Evolutionary conservation across 2,329 filamentous ascomycete genomes (phyloP).

Genomic region (Trichoderma cornu-damae): DNA sequence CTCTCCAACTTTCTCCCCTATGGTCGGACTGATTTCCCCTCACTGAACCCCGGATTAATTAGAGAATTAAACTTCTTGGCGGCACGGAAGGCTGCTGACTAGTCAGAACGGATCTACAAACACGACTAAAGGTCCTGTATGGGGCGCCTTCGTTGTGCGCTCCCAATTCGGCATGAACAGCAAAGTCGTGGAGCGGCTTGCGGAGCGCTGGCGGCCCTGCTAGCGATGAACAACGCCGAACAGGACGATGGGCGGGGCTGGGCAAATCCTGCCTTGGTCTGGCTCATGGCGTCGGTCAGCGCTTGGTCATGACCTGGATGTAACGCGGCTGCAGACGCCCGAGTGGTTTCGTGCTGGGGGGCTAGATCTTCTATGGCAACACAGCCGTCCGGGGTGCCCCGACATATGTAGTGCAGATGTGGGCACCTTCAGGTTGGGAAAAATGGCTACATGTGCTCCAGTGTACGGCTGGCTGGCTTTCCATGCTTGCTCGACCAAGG

Average conservation of each 20-base stretch:
- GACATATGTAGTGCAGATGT: background rate
- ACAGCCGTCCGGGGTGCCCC: background rate
- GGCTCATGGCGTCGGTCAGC: background rate
- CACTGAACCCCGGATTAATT: slow-evolving; percentile 1
- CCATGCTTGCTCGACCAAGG: background rate
- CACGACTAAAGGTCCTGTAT: background rate
- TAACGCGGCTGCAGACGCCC: background rate
- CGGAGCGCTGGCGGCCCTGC: background rate
- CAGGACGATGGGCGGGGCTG: background rate
- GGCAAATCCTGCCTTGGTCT: background rate
- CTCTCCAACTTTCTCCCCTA: background rate
- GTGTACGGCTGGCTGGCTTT: background rate
- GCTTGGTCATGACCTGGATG: background rate
- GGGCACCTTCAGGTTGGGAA: background rate
- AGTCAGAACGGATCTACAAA: background rate
- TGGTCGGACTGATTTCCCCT: background rate
- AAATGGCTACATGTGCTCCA: too few relatives aligned
- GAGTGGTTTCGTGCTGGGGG: background rate
- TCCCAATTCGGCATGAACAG: background rate
- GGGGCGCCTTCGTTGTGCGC: background rate
- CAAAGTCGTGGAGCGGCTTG: slow-evolving; percentile 1
- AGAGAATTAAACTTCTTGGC: slow-evolving; percentile 13
- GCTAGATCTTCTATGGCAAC: slow-evolving; percentile 2
- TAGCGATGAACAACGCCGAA: background rate
- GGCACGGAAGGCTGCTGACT: background rate